A percentile compares a stretch with the other conserved stretches of the same genome.
Evolutionary conservation across 2,329 filamentous ascomycete species (phyloP).

Genomic region (Penicillium sp.): DNA sequence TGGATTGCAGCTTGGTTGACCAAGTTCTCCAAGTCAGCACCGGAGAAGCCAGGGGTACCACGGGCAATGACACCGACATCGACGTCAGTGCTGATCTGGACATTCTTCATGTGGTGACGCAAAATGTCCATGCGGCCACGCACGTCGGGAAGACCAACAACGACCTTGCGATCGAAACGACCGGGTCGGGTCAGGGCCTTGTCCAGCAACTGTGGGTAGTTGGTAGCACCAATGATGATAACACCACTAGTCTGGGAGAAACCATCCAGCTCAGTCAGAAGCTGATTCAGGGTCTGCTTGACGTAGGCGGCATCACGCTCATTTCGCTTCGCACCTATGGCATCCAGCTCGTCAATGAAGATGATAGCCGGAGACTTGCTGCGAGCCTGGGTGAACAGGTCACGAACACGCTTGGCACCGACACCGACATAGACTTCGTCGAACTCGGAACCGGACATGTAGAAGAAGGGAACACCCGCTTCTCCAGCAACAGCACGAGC

Average conservation of each 20-base stretch:
- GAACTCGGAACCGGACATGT: slow-evolving; percentile 99
- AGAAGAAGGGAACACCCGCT: slow-evolving; percentile 98
- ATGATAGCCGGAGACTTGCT: slow-evolving; percentile 88
- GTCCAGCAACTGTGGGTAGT: slow-evolving; percentile 91
- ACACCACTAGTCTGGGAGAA: slow-evolving; percentile 94
- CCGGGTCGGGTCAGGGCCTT: slow-evolving; percentile 93
- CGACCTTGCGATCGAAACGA: slow-evolving; percentile 91
- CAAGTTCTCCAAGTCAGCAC: slow-evolving; percentile 93
- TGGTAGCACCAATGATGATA: slow-evolving; percentile 94
- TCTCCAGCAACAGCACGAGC: slow-evolving; percentile 95
- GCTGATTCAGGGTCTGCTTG: slow-evolving; percentile 96
- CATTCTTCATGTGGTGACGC: slow-evolving; percentile 89
- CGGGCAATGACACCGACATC: slow-evolving; percentile 83
- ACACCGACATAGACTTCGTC: slow-evolving; percentile 98
- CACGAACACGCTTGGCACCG: slow-evolving; percentile 91
- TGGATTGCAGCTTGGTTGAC: slow-evolving; percentile 95
- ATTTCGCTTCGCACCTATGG: slow-evolving; percentile 91
- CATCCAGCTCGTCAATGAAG: slow-evolving; percentile 93
- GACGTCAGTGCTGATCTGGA: slow-evolving; percentile 78
- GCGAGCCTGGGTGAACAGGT: slow-evolving; percentile 83
- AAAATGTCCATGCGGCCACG: slow-evolving; percentile 90
- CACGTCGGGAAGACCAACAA: slow-evolving; percentile 87
- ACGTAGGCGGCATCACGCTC: slow-evolving; percentile 91
- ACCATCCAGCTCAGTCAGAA: slow-evolving; percentile 94
- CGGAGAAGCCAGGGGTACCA: slow-evolving; percentile 88